phyloP scores from a whole-genome alignment of 202 grass and related monocot species.

The Sporobolus alterniflorus region DNA sequence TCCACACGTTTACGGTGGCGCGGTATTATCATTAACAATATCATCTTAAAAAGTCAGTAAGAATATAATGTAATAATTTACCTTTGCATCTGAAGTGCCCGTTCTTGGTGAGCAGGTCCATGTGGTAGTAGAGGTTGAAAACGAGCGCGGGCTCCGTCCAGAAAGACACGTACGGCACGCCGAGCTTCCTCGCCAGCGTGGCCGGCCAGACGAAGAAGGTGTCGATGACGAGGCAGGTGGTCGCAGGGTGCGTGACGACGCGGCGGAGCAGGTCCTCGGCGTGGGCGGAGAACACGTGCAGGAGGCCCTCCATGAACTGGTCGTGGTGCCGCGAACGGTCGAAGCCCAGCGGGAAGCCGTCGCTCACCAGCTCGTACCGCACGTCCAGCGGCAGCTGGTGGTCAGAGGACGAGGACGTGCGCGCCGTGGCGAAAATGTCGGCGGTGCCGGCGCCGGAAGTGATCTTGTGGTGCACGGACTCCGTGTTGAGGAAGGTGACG shows the following conservation, averaged over 20 bases:
- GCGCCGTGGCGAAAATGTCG: constrained; percentile 43
- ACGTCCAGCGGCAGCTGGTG: constrained; percentile 46
- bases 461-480: constrained; percentile 65
- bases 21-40: too few species aligned
- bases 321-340: constrained; percentile 61
- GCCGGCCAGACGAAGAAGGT: constrained; percentile 77
- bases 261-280: constrained; percentile 61
- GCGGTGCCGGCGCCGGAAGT: not conserved
- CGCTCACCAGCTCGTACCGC: constrained; percentile 65
- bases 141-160: too few species aligned
- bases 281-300: constrained; percentile 56
- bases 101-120: constrained; percentile 54
- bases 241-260: constrained; percentile 39
- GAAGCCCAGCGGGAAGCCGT: constrained; percentile 53
- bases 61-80: not conserved
- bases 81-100: constrained; percentile 63
- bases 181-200: constrained; percentile 52
- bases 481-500: constrained; percentile 73
- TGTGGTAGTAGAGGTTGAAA: too few species aligned
- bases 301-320: constrained; percentile 47
- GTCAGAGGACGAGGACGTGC: not conserved
- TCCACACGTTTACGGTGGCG: too few species aligned
- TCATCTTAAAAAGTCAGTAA: too few species aligned
- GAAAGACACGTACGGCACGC: constrained; percentile 64
- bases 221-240: constrained; percentile 63